These are phyloP conservation scores for Paraleonurus japonicus DNA, from an alignment of 257 asterid genomes.

Conservation along the genomic window DNA sequence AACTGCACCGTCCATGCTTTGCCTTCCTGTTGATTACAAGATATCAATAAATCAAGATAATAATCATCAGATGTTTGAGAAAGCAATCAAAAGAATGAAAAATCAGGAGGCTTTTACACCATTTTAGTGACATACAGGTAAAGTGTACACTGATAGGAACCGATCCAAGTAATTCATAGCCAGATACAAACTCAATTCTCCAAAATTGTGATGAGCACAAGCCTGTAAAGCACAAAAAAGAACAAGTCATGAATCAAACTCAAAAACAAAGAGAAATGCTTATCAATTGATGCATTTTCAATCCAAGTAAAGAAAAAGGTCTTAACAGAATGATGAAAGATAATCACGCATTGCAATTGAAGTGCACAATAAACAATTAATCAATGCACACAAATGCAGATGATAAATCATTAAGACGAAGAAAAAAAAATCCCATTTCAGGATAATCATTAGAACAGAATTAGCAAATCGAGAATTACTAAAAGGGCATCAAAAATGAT, in stretches of 20 bases:
- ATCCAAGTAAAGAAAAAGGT: slow-evolving; percentile 1
- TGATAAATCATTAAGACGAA: neutral
- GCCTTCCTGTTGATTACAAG: slow-evolving; percentile 39
- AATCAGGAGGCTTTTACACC: neutral
- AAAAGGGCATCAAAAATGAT: slow-evolving; percentile 7
- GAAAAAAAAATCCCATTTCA: slow-evolving; percentile 9
- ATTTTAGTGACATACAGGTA: slow-evolving; percentile 35
- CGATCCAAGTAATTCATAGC: slow-evolving; percentile 53
- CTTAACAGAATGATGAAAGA: too few species aligned
- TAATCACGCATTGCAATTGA: slow-evolving; percentile 13
- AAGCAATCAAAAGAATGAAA: slow-evolving; percentile 13
- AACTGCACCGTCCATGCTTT: slow-evolving; percentile 58
- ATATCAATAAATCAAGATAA: slow-evolving; percentile 8
- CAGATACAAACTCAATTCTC: slow-evolving; percentile 41
- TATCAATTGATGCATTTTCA: neutral
- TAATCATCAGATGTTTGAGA: slow-evolving; percentile 16
- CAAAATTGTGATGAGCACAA: slow-evolving; percentile 41
- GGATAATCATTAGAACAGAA: slow-evolving; percentile 16
- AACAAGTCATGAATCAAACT: neutral
- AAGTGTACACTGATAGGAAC: slow-evolving; percentile 41
- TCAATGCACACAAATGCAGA: slow-evolving; percentile 31
- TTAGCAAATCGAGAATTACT: slow-evolving; percentile 5
- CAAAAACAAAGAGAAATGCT: neutral
- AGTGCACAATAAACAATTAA: slow-evolving; percentile 21
- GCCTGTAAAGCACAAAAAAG: slow-evolving; percentile 38